Conservation (phyloP, 192 early-diverging fungal genomes). For the Pilaira anomala region DNA sequence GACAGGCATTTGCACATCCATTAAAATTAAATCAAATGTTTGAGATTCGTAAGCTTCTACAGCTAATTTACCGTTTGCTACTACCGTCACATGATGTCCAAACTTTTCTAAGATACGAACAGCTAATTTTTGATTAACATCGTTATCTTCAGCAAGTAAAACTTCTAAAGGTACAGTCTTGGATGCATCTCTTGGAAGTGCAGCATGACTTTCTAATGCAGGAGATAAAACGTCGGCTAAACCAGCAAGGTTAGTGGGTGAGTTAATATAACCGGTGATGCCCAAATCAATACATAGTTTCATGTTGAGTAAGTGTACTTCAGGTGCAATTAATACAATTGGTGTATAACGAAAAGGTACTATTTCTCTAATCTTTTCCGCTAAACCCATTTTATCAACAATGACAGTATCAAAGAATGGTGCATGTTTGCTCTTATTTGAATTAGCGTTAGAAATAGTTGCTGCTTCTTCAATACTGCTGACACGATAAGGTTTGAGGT, state of each 20-base stretch:
- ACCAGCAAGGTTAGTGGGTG: slow-evolving; percentile 54
- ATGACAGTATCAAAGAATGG: slow-evolving; percentile 63
- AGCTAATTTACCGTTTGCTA: slow-evolving; percentile 73
- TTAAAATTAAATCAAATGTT: slow-evolving; percentile 66
- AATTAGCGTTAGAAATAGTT: slow-evolving; percentile 22
- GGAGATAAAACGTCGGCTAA: slow-evolving; percentile 67
- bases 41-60: slow-evolving; percentile 62
- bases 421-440: slow-evolving; percentile 30
- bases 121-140: slow-evolving; percentile 81
- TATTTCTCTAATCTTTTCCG: slow-evolving; percentile 57
- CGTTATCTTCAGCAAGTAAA: slow-evolving; percentile 79
- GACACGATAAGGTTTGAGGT: slow-evolving; percentile 42
- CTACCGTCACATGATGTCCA: slow-evolving; percentile 75
- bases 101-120: slow-evolving; percentile 67
- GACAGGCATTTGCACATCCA: slow-evolving; percentile 89
- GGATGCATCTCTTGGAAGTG: slow-evolving; percentile 54
- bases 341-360: slow-evolving; percentile 61
- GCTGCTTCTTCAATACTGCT: slow-evolving; percentile 49
- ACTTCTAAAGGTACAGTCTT: slow-evolving; percentile 65
- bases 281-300: slow-evolving; percentile 61
- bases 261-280: slow-evolving; percentile 66
- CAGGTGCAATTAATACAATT: slow-evolving; percentile 62
- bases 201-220: slow-evolving; percentile 64
- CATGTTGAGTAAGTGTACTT: slow-evolving; percentile 56
- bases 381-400: slow-evolving; percentile 55